A percentile compares a stretch with the other conserved stretches of the same genome.
Evolutionary conservation across 2,329 filamentous ascomycete species (phyloP).

Genomic region (Trichoderma sp.): DNA sequence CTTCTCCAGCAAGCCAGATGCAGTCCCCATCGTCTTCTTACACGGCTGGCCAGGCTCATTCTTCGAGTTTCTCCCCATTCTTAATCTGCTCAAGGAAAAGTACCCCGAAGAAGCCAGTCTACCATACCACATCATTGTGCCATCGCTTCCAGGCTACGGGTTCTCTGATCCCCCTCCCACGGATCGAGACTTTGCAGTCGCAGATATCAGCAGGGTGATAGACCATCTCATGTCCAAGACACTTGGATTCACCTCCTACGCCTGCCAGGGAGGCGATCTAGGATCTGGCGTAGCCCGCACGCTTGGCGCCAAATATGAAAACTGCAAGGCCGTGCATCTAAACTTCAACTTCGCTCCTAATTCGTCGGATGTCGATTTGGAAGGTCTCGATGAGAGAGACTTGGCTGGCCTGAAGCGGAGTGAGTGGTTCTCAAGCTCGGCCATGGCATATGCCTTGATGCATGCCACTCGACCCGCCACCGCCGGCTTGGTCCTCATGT

Average conservation of each 20-base stretch:
- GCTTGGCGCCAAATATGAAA: neutral
- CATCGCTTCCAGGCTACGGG: neutral
- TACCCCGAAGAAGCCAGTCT: neutral
- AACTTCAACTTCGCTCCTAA: neutral
- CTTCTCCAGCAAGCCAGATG: neutral
- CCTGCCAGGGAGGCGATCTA: conserved; percentile 5
- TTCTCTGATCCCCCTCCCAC: neutral
- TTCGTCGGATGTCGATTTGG: neutral
- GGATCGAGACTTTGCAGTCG: neutral
- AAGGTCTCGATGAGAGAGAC: neutral
- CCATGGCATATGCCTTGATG: neutral
- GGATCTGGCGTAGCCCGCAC: neutral
- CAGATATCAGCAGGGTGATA: neutral
- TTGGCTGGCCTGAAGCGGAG: neutral
- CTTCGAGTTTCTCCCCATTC: neutral
- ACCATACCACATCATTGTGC: neutral
- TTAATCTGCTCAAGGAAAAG: neutral
- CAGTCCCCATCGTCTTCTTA: neutral
- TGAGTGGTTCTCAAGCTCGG: neutral
- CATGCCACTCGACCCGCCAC: neutral
- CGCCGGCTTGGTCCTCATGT: neutral
- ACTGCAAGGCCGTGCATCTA: neutral
- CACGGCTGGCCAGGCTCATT: conserved; percentile 5
- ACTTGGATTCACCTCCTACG: neutral
- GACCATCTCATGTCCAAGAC: neutral